Percentiles rank a stretch among this genome's conserved stretches.
Evolutionary conservation across 805 yeast species (phyloP).

Genomic region (Barnettozyma sp.): DNA sequence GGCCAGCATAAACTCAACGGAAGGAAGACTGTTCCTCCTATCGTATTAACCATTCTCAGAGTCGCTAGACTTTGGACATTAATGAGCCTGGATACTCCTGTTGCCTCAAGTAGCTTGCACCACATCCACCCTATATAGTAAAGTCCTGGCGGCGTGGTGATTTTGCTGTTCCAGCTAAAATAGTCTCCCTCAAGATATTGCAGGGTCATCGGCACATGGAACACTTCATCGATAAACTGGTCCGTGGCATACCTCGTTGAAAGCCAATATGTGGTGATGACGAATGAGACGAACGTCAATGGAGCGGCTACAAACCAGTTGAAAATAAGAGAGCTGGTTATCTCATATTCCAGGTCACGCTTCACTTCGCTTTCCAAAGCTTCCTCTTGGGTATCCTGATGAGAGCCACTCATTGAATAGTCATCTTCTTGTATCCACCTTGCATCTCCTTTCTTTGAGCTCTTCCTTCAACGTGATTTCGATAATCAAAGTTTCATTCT

Average conservation of each 20-base stretch:
- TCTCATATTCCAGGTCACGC: constrained; percentile 23
- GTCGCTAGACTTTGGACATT: constrained; percentile 31
- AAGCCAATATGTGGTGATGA: constrained; percentile 23
- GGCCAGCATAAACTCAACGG: constrained; percentile 41
- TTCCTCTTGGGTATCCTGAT: no score
- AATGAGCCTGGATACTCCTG: constrained; percentile 19
- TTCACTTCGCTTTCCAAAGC: background rate
- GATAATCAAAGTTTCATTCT: no score
- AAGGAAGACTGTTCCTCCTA: constrained; percentile 54
- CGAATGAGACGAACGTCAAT: constrained; percentile 22
- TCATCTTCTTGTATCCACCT: no score
- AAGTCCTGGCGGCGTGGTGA: constrained; percentile 95
- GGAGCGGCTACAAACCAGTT: constrained; percentile 31
- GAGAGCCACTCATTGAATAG: no score
- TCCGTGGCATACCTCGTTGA: constrained; percentile 27
- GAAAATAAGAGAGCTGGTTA: constrained; percentile 22
- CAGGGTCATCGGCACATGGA: constrained; percentile 78
- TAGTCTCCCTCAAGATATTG: constrained; percentile 57
- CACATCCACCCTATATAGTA: constrained; percentile 44
- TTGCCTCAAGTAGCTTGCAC: constrained; percentile 21
- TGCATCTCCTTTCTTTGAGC: no score
- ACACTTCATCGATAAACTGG: constrained; percentile 61
- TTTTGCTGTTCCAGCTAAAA: constrained; percentile 74
- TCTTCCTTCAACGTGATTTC: no score
- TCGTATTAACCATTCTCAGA: constrained; percentile 51